Conservation (phyloP, 139 green algal genomes). For the Ettlia oleoabundans region DNA sequence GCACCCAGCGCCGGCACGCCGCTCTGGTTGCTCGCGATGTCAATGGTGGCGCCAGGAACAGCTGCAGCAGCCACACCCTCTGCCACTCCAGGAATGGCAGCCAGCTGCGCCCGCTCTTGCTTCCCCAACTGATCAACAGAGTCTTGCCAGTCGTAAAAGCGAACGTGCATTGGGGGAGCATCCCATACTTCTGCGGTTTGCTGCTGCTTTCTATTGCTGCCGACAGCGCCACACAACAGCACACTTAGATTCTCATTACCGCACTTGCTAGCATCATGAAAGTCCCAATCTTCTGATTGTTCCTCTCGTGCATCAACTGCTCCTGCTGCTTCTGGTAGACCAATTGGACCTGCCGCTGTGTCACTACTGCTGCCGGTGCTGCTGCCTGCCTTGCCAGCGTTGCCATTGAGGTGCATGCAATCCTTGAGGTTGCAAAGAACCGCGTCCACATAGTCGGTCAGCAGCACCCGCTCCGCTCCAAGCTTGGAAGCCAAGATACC, state of each 20-base stretch:
- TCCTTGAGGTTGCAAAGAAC: conserved; percentile 70
- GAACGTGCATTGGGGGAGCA: conserved; percentile 53
- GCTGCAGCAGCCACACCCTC: not conserved
- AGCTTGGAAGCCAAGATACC: conserved; percentile 80
- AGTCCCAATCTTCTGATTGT: conserved; percentile 11
- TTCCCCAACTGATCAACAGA: not conserved
- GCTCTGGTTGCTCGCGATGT: conserved; percentile 1
- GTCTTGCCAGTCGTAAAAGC: conserved; percentile 68
- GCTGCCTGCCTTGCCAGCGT: conserved; percentile 24
- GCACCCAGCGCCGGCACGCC: conserved; percentile 33
- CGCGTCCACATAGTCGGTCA: conserved; percentile 74
- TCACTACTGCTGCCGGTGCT: not conserved
- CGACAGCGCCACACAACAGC: not conserved
- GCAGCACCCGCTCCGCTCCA: conserved; percentile 53
- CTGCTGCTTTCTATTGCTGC: not conserved
- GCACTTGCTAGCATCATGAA: conserved; percentile 20
- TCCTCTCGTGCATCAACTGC: too few species aligned
- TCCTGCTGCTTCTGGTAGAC: too few species aligned
- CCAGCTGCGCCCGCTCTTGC: not conserved
- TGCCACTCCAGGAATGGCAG: not conserved
- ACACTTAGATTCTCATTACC: conserved; percentile 1
- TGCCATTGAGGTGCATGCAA: conserved; percentile 67
- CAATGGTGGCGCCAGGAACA: conserved; percentile 6
- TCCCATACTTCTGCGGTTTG: not conserved
- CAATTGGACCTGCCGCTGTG: not conserved